A percentile compares a stretch with the other conserved stretches of the same genome.
These are phyloP conservation scores for Senecio squalidus DNA, from an alignment of 140 eudicot species.

Conservation along the genomic window DNA sequence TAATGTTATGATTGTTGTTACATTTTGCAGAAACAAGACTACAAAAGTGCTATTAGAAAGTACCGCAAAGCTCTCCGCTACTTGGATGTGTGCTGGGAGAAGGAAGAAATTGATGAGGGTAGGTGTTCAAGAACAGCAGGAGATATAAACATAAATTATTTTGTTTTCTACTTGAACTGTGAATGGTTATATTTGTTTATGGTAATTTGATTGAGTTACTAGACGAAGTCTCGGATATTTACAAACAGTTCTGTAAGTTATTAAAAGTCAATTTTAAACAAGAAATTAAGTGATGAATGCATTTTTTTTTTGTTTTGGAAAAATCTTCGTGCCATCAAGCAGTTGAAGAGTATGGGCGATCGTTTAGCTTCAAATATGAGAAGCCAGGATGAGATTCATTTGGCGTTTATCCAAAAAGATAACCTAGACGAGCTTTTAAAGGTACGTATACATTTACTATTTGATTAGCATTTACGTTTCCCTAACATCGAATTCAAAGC, in stretches of 20 bases:
- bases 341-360: too few relatives aligned
- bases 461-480: too few relatives aligned
- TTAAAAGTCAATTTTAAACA: neutral
- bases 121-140: neutral
- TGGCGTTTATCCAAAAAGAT: too few relatives aligned
- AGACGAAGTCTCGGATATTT: constrained; percentile 67
- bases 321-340: too few relatives aligned
- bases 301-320: neutral
- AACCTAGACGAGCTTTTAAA: too few relatives aligned
- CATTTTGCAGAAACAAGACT: constrained; percentile 64
- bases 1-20: neutral
- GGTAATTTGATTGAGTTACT: constrained; percentile 8
- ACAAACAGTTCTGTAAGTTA: constrained; percentile 83
- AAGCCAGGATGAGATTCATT: too few relatives aligned
- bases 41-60: constrained; percentile 84
- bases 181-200: neutral
- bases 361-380: too few relatives aligned
- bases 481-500: too few relatives aligned
- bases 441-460: too few relatives aligned
- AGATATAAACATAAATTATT: neutral
- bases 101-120: constrained; percentile 80
- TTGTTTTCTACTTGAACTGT: constrained; percentile 7
- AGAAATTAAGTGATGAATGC: constrained; percentile 1
- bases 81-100: constrained; percentile 84
- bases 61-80: constrained; percentile 81